phyloP scores from a whole-genome alignment of 1,284 basidiomycete genomes.

The Prillingera fragicola region DNA sequence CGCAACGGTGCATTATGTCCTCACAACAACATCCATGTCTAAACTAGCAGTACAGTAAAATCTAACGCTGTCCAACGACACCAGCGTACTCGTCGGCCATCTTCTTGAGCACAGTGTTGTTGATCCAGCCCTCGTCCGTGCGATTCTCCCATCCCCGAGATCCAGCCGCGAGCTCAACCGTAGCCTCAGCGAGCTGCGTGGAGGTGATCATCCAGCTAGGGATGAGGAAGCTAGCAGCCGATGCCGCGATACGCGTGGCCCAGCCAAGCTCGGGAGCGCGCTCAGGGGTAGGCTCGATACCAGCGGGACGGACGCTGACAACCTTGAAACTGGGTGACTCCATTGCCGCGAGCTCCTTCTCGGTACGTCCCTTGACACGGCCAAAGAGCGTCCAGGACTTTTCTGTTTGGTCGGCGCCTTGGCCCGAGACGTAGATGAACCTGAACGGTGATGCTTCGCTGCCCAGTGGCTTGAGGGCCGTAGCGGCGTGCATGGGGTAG shows the following conservation, averaged over 20 bases:
- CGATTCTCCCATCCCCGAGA: constrained; percentile 39
- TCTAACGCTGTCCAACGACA: no score
- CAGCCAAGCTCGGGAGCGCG: constrained; percentile 5
- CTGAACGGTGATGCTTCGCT: constrained; percentile 20
- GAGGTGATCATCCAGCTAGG: constrained; percentile 13
- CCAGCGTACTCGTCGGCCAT: constrained; percentile 51
- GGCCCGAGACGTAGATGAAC: constrained; percentile 30
- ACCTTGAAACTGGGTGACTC: constrained; percentile 15
- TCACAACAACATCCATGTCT: background rate
- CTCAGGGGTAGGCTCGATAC: constrained; percentile 23
- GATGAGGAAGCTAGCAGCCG: constrained; percentile 1
- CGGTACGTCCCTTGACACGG: constrained; percentile 25
- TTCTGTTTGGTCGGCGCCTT: constrained; percentile 22
- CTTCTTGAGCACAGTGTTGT: constrained; percentile 53
- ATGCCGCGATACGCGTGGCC: background rate
- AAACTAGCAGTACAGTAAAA: background rate
- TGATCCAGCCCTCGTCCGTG: constrained; percentile 11
- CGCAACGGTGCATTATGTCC: background rate
- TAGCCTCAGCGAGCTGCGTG: constrained; percentile 13
- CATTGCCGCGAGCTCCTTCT: constrained; percentile 40
- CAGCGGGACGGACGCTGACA: constrained; percentile 24
- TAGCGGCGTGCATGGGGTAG: constrained; percentile 20
- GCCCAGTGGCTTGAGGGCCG: constrained; percentile 21
- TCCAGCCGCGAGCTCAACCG: constrained; percentile 16
- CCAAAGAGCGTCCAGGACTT: constrained; percentile 16